These are phyloP conservation scores for Ogataea thermomethanolica DNA, from an alignment of 805 yeast genomes.

Conservation along the genomic window DNA sequence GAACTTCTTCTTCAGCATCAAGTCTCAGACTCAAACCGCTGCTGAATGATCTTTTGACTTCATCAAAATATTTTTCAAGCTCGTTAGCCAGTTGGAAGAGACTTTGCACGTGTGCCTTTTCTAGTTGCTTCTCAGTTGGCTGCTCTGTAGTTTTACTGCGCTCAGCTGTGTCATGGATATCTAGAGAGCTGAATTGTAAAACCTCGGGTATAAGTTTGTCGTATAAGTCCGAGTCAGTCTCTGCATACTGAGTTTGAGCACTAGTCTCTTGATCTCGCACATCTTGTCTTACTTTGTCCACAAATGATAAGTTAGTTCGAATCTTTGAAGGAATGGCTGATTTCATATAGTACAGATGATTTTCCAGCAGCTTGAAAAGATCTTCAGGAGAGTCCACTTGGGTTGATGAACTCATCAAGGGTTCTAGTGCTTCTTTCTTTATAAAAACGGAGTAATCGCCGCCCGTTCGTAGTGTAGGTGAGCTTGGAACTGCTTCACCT, in stretches of 20 bases:
- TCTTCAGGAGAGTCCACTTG: slow-evolving; percentile 18
- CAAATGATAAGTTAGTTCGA: slow-evolving; percentile 14
- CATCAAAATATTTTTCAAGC: slow-evolving; percentile 8
- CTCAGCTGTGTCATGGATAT: slow-evolving; percentile 22
- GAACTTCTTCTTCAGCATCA: not conserved
- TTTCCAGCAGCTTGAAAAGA: slow-evolving; percentile 10
- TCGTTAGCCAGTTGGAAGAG: slow-evolving; percentile 4
- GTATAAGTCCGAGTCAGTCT: not conserved
- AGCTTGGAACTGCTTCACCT: slow-evolving; percentile 7
- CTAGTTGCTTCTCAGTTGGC: slow-evolving; percentile 4
- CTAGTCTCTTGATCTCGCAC: slow-evolving; percentile 18
- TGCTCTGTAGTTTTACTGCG: slow-evolving; percentile 6
- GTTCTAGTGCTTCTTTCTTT: slow-evolving; percentile 13
- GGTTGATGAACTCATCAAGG: slow-evolving; percentile 6
- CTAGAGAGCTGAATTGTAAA: slow-evolving; percentile 27
- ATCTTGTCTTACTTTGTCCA: slow-evolving; percentile 19
- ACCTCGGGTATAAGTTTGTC: slow-evolving; percentile 22
- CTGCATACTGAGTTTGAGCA: slow-evolving; percentile 4
- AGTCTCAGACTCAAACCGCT: not conserved
- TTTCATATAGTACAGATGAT: slow-evolving; percentile 11
- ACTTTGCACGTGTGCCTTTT: slow-evolving; percentile 8
- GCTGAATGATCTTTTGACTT: slow-evolving; percentile 6
- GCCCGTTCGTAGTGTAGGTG: slow-evolving; percentile 10
- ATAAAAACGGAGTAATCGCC: slow-evolving; percentile 8
- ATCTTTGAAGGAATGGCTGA: slow-evolving; percentile 17